phyloP scores from a whole-genome alignment of 1,284 basidiomycete genomes.

The Trametes pubescens region DNA sequence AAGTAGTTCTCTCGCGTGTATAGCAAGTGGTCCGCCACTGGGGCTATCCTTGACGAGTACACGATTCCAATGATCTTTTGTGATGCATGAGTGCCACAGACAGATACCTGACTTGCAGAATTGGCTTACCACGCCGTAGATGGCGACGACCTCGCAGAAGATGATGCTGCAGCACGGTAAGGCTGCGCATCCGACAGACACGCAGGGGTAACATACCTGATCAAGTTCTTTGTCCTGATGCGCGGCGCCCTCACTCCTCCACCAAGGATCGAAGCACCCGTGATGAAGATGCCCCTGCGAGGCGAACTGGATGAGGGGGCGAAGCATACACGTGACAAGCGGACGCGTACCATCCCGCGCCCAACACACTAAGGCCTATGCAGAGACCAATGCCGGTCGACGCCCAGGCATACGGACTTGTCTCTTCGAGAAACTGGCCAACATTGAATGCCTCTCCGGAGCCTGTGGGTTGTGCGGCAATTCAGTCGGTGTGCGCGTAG shows the following conservation, averaged over 20 bases:
- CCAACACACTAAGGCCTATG: constrained; percentile 92
- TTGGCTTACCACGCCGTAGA: constrained; percentile 87
- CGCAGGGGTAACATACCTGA: constrained; percentile 68
- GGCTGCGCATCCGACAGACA: not conserved
- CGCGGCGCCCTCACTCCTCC: constrained; percentile 95
- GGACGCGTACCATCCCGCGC: constrained; percentile 89
- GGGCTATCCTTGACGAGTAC: constrained; percentile 82
- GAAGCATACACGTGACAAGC: not conserved
- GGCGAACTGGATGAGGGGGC: constrained; percentile 1
- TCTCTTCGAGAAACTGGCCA: constrained; percentile 91
- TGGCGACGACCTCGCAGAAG: constrained; percentile 98
- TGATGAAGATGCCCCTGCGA: constrained; percentile 95
- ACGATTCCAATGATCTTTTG: constrained; percentile 91
- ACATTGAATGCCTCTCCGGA: constrained; percentile 93
- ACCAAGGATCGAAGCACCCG: constrained; percentile 93
- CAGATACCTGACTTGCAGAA: not conserved
- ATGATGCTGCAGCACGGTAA: constrained; percentile 76
- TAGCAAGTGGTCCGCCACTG: constrained; percentile 66
- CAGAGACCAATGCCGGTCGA: constrained; percentile 92
- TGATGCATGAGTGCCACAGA: not conserved
- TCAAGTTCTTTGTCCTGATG: constrained; percentile 97
- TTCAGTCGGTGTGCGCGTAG: constrained; percentile 4
- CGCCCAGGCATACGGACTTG: constrained; percentile 94
- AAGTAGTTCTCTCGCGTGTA: constrained; percentile 90
- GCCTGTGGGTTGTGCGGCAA: constrained; percentile 52